A percentile compares a stretch with the other conserved stretches of the same genome.
Conservation (phyloP, 176 grass and related monocot species). For the Echinochloa phyllopogon region DNA sequence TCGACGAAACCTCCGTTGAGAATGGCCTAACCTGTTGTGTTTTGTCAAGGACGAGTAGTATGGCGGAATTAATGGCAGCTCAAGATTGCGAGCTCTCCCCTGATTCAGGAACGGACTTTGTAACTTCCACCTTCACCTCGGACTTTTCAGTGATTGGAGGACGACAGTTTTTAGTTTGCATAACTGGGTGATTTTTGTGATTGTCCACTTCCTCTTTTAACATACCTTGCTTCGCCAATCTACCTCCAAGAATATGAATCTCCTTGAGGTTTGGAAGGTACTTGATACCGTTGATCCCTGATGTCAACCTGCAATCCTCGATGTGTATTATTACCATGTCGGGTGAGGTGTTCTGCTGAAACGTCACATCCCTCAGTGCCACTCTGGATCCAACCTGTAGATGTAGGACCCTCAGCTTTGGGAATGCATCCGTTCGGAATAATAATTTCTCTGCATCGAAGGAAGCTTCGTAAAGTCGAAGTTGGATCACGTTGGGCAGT, state of each 20-base stretch:
- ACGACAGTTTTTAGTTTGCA: neutral
- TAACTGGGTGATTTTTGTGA: neutral
- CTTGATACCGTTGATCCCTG: constrained; percentile 30
- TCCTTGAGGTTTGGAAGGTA: constrained; percentile 1
- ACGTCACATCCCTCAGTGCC: neutral
- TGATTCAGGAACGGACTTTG: neutral
- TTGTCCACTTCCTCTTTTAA: neutral
- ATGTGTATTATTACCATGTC: neutral
- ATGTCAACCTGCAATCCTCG: rapidly evolving
- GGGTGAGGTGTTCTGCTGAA: neutral
- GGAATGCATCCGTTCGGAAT: neutral
- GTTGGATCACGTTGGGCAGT: constrained; percentile 7
- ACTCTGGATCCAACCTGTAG: neutral
- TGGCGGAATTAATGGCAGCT: neutral
- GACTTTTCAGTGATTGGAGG: neutral
- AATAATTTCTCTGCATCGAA: neutral
- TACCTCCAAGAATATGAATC: rapidly evolving
- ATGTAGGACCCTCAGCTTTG: neutral
- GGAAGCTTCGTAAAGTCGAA: rapidly evolving
- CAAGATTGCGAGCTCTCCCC: neutral
- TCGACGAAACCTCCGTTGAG: too few species aligned
- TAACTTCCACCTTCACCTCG: neutral
- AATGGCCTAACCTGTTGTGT: neutral
- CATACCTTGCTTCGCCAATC: neutral
- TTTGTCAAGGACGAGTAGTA: neutral